Evolutionary conservation across 2,329 filamentous ascomycete species (phyloP), one percentile per base, ranked within the genome.

Genomic region (Neonectria punicea): DNA sequence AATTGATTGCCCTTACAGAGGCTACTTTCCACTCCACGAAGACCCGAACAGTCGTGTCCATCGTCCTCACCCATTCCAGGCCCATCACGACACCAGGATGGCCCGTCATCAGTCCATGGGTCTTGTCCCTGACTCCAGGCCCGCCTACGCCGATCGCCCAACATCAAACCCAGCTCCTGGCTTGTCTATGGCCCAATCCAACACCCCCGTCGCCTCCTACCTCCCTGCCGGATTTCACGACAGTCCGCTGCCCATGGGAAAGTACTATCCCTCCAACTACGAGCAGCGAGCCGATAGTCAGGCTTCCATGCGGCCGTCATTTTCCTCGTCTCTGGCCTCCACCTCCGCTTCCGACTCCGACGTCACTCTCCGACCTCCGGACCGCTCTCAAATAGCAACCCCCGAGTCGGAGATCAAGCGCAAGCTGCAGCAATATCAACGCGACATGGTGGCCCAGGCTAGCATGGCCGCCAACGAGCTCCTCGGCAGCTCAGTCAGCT

Each of bases 261-360:
- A 89, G 76, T 90, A 90, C 70, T 89, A 90, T 63, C 88, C 88
- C 0, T 84, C 86, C 28, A 89, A 89, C 76, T 90, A 88, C 70
- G 85, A 88, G 68, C 80, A 78, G 30, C 74, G 80, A 54, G 78
- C 76, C 54, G 68, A 66, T 20, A 67, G 68, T 8, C 67, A 74
- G 22, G 53, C 72, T 41, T 68, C 63, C n/a, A 46, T 68, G 5
- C 73, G 67, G 16, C 71, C 66, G n/a, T 64, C 67, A n/a, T 67
- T 74, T 30, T 69, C 76, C 5, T 68, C 75, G 44, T 63, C 72
- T 47, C 60, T 77, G 55, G 70, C 78, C n/a, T 73, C 76, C 56
- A 71, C 75, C 4, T 70, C 76, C 10, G 80, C 77, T 49, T 80
- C 80, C 10, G 79, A 82, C 54, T 68, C 77, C 5, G 78, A 80